Evolutionary conservation across 1,139 yeast genomes (phyloP).

Genomic region (Taphrina populina): DNA sequence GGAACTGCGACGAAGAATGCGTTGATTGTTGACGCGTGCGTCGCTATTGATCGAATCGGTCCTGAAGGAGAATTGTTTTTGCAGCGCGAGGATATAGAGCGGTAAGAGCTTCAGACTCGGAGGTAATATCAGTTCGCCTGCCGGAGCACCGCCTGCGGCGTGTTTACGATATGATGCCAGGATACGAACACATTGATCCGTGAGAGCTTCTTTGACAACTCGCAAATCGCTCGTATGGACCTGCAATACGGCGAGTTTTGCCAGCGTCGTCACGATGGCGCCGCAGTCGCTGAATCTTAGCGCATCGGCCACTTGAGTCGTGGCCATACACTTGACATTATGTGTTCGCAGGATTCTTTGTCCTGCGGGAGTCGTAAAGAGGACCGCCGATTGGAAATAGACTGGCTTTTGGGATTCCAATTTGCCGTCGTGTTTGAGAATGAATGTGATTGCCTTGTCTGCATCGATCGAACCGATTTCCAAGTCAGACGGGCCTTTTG

Average conservation of each 20-base stretch:
- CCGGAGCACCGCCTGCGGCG: slow-evolving; percentile 52
- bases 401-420: slow-evolving; percentile 72
- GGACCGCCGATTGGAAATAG: slow-evolving; percentile 85
- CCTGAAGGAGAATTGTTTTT: slow-evolving; percentile 66
- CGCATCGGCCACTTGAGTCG: slow-evolving; percentile 69
- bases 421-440: slow-evolving; percentile 75
- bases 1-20: slow-evolving; percentile 57
- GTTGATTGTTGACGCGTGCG: slow-evolving; percentile 59
- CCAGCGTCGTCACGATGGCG: slow-evolving; percentile 66
- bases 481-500: slow-evolving; percentile 56
- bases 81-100: slow-evolving; percentile 63
- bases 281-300: slow-evolving; percentile 85
- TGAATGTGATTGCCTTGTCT: slow-evolving; percentile 68
- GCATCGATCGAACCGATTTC: slow-evolving; percentile 63
- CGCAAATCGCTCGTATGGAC: slow-evolving; percentile 58
- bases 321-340: slow-evolving; percentile 76
- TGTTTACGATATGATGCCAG: slow-evolving; percentile 69
- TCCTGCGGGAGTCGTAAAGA: slow-evolving; percentile 78
- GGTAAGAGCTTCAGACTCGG: slow-evolving; percentile 74
- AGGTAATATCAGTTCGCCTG: slow-evolving; percentile 76
- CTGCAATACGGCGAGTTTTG: slow-evolving; percentile 66
- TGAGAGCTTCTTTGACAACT: slow-evolving; percentile 64
- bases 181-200: slow-evolving; percentile 65
- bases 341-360: slow-evolving; percentile 78
- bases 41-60: slow-evolving; percentile 48